A percentile compares a stretch with the other conserved stretches of the same genome.
Conservation (phyloP, 768 basidiomycete species). For the Dictyophora rubrovolvata region DNA sequence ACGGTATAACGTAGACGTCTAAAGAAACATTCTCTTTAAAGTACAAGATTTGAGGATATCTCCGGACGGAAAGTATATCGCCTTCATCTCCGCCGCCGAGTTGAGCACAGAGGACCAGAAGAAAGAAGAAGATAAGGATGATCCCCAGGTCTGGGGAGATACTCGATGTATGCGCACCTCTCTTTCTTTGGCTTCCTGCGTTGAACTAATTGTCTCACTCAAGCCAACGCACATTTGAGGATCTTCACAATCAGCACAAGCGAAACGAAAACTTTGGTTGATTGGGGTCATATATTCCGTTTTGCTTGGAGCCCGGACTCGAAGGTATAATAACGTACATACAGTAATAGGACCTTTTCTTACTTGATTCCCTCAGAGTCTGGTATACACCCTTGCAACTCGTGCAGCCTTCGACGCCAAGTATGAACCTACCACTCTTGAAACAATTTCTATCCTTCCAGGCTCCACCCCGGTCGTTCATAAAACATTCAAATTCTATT, state of each 20-base stretch:
- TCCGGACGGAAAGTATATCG: slow-evolving; percentile 12
- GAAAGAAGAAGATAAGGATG: slow-evolving; percentile 11
- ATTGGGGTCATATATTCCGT: not conserved
- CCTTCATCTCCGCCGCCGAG: slow-evolving; percentile 6
- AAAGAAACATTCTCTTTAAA: not conserved
- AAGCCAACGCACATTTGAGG: not conserved
- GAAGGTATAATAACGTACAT: not conserved
- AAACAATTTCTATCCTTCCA: not conserved
- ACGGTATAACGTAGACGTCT: not conserved
- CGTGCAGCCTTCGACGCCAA: slow-evolving; percentile 1
- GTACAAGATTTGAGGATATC: slow-evolving; percentile 6
- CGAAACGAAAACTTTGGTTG: not conserved
- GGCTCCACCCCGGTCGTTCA: not conserved
- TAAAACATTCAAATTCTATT: not conserved
- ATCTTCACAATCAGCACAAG: slow-evolving; percentile 3
- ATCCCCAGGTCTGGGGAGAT: slow-evolving; percentile 10
- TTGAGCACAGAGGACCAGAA: slow-evolving; percentile 9
- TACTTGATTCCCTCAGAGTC: not conserved
- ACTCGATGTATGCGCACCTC: not conserved
- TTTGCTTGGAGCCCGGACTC: slow-evolving; percentile 4
- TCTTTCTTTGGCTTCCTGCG: not conserved
- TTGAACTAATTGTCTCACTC: not conserved
- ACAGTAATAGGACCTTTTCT: not conserved
- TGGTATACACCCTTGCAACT: not conserved
- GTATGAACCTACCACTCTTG: not conserved